Evolutionary conservation across 345 rosid genomes (phyloP).

Genomic region (Sisymbrium altissimum): DNA sequence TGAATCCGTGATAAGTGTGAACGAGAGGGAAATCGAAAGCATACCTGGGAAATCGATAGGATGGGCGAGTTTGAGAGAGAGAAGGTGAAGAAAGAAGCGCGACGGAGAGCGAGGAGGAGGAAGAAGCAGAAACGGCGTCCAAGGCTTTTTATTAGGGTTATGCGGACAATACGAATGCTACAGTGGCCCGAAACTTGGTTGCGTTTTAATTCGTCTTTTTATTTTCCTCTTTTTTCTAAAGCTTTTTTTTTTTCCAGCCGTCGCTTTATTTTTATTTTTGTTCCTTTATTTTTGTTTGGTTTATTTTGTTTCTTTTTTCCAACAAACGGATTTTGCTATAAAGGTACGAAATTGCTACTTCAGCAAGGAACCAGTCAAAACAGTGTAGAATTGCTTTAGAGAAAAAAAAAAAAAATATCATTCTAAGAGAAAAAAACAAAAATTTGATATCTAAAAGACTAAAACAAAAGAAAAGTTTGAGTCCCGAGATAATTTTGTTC

Average conservation of each 20-base stretch:
- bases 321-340: not conserved
- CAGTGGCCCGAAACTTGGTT: not conserved
- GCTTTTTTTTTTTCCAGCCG: not conserved
- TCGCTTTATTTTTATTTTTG: not conserved
- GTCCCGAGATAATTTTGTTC: too few species aligned
- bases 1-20: not conserved
- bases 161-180: not conserved
- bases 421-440: too few species aligned
- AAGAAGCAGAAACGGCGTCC: slow-evolving; percentile 2
- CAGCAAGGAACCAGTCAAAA: too few species aligned
- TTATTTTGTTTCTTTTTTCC: too few species aligned
- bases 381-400: too few species aligned
- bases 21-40: not conserved
- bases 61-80: not conserved
- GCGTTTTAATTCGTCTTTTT: not conserved
- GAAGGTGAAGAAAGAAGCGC: slow-evolving; percentile 15
- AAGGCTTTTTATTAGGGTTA: slow-evolving; percentile 22
- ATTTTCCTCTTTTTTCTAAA: not conserved
- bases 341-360: not conserved
- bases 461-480: too few species aligned
- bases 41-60: slow-evolving; percentile 11
- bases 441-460: too few species aligned
- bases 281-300: too few species aligned
- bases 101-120: slow-evolving; percentile 1
- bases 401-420: too few species aligned